phyloP scores from a whole-genome alignment of 352 stramenopile species.

The Globisporangium emineosum region DNA sequence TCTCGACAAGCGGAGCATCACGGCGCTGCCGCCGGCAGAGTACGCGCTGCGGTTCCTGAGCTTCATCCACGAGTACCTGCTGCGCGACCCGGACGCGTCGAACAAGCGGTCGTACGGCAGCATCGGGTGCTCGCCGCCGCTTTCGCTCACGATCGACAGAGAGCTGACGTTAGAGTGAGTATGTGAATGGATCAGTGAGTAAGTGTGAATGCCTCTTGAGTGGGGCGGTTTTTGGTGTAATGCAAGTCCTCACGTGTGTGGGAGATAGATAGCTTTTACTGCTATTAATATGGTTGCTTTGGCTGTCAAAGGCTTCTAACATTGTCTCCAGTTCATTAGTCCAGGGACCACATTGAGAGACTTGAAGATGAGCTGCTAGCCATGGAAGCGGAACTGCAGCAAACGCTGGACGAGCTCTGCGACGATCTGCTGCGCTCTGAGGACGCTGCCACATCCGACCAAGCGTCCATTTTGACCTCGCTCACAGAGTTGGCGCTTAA shows the following conservation, averaged over 20 bases:
- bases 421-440: conserved; percentile 29
- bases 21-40: conserved; percentile 73
- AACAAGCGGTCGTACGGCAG: conserved; percentile 72
- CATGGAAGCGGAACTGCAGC: conserved; percentile 29
- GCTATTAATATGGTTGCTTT: neutral
- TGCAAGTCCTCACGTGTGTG: neutral
- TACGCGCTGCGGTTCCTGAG: conserved; percentile 84
- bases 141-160: conserved; percentile 14
- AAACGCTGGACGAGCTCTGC: conserved; percentile 34
- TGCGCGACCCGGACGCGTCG: conserved; percentile 55
- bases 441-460: conserved; percentile 15
- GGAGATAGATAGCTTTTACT: neutral
- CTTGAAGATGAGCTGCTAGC: neutral
- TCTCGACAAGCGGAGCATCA: conserved; percentile 76
- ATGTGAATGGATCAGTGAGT: neutral
- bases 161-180: conserved; percentile 3
- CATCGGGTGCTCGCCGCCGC: conserved; percentile 34
- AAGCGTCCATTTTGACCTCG: conserved; percentile 27
- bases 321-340: neutral
- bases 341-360: neutral
- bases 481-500: conserved; percentile 26
- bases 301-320: neutral
- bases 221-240: conserved; percentile 1
- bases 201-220: conserved; percentile 1
- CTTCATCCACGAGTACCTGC: conserved; percentile 83